Evolutionary conservation across 352 stramenopile genomes (phyloP), one percentile per base, ranked within the genome.

Genomic region (Phytophthora brassicae): DNA sequence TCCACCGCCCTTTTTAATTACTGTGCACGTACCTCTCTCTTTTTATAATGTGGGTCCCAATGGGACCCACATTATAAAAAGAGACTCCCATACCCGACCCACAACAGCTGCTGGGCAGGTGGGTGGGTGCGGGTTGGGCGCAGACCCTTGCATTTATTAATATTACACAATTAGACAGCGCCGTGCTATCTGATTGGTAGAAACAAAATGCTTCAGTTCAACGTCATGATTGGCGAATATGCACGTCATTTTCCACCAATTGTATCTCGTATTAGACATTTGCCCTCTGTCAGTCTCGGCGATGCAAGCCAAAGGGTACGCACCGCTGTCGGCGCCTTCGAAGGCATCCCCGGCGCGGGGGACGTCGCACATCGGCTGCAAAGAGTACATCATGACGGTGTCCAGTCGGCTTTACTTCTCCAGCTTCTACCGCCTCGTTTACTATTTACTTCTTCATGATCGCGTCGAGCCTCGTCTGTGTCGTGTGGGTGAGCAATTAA

Each of bases 391-490:
- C 19, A 78, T 90, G 72, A 88, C 84, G 13, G 70, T 94, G 29
- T 79, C 81, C 19, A 91, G 82, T 45, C 82, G 78, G n/a, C 70
- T 94, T 19, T 94, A 94, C 71, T 94, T 94, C 64, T 94, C 85
- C 28, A 75, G 72, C 52, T 74, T 88, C 60, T 92, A 92, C 55
- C 74, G 83, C 2, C 48, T 86, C 26, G 69, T 92, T 41, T 94
- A 92, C 72, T 86, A 68, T 92, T 41, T 94, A 92, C 72, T 86
- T 91, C 66, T 78, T 91, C 73, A 94, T 87, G 53, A 78, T 94
- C 47, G 56, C 76, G 17, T 81, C 83, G 14, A 94, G 85, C 51
- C 56, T 86, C 16, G 58, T 88, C 29, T 94, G 85, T 56, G 71
- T 92, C 42, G 70, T 84, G 20, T 94, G 82, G 85, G 83, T 90